These are phyloP conservation scores for Aspergillus tamarii DNA, from an alignment of 2,329 filamentous ascomycete genomes.

Conservation along the genomic window DNA sequence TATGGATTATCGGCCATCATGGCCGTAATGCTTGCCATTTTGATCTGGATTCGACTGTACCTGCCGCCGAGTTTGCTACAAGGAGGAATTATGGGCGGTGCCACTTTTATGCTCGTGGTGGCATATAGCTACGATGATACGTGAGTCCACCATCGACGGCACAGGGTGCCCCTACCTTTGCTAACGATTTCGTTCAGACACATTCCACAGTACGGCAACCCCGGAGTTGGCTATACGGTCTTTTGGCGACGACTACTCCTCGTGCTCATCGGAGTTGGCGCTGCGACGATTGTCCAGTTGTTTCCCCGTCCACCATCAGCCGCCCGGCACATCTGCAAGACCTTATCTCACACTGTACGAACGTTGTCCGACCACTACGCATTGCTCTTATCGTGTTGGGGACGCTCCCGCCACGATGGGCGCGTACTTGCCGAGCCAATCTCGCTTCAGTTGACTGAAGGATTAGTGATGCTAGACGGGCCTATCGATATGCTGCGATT, in stretches of 20 bases:
- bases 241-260: slow-evolving; percentile 53
- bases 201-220: slow-evolving; percentile 49
- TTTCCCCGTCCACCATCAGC: slow-evolving; percentile 54
- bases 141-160: slow-evolving; percentile 33
- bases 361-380: slow-evolving; percentile 55
- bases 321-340: slow-evolving; percentile 49
- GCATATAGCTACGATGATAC: slow-evolving; percentile 53
- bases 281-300: slow-evolving; percentile 50
- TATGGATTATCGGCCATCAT: slow-evolving; percentile 53
- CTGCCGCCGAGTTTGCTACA: slow-evolving; percentile 36
- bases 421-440: slow-evolving; percentile 34
- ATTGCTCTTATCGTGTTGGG: slow-evolving; percentile 52
- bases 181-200: slow-evolving; percentile 33
- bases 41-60: slow-evolving; percentile 42
- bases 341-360: slow-evolving; percentile 49
- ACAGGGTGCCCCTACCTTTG: background rate
- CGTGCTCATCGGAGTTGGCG: slow-evolving; percentile 51
- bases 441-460: slow-evolving; percentile 36
- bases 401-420: slow-evolving; percentile 27
- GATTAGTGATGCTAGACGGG: slow-evolving; percentile 36
- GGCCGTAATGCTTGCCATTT: slow-evolving; percentile 33
- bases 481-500: slow-evolving; percentile 40
- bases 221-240: slow-evolving; percentile 51
- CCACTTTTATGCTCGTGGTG: slow-evolving; percentile 50
- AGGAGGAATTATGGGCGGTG: slow-evolving; percentile 43